A percentile compares a stretch with the other conserved stretches of the same genome.
These are phyloP conservation scores for Chlorella sp. DNA, from an alignment of 139 green algal species.

Conservation along the genomic window DNA sequence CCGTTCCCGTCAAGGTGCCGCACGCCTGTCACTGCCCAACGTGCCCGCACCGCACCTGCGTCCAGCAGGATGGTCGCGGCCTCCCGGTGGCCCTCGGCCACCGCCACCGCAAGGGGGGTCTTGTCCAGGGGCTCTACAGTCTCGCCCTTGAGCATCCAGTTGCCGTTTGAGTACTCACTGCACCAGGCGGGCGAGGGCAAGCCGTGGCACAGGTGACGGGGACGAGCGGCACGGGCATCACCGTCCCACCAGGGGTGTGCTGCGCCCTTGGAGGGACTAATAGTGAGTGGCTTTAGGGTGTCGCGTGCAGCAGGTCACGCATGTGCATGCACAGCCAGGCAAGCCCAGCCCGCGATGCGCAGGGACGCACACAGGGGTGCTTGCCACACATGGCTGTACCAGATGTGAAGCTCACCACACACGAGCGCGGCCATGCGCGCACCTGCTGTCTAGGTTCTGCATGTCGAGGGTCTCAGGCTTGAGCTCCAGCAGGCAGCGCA, in stretches of 20 bases:
- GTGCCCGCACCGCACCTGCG: slow-evolving; percentile 25
- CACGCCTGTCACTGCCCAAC: no score
- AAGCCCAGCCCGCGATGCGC: not conserved
- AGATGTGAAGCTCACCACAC: no score
- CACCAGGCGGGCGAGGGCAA: no score
- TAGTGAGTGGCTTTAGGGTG: no score
- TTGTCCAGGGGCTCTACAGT: slow-evolving; percentile 46
- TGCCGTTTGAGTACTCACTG: slow-evolving; percentile 33
- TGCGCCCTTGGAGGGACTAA: no score
- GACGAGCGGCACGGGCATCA: no score
- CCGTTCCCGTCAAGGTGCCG: no score
- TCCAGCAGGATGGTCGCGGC: slow-evolving; percentile 34
- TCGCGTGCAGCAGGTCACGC: no score
- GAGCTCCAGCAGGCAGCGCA: slow-evolving; percentile 24
- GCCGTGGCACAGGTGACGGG: no score
- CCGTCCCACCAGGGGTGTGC: no score
- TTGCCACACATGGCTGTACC: no score
- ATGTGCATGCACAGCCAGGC: slow-evolving; percentile 7
- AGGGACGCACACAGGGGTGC: no score
- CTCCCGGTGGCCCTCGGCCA: slow-evolving; percentile 36
- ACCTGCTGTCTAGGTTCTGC: slow-evolving; percentile 34
- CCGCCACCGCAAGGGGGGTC: slow-evolving; percentile 31
- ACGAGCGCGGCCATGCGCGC: not conserved
- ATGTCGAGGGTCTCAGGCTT: slow-evolving; percentile 15
- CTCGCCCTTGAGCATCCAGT: slow-evolving; percentile 41